phyloP scores from a whole-genome alignment of 345 rosid species.

The Psidium friedrichsthalianum region DNA sequence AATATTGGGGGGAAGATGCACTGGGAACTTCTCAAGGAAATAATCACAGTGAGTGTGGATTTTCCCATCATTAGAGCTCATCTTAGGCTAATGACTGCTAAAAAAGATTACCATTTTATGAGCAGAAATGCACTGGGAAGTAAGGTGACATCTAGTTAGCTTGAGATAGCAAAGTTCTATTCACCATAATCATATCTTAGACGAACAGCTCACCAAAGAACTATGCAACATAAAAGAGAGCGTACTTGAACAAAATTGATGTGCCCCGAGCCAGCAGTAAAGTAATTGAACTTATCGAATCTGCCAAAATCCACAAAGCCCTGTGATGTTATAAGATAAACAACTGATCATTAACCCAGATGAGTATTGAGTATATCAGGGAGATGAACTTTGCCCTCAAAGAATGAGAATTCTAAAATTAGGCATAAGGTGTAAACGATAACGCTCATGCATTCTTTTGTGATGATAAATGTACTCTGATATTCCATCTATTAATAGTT shows the following conservation, averaged over 20 bases:
- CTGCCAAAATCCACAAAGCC: constrained; percentile 82
- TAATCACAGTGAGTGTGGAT: not conserved
- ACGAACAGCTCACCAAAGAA: not conserved
- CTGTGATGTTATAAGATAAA: constrained; percentile 28
- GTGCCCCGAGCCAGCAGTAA: constrained; percentile 47
- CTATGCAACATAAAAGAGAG: not conserved
- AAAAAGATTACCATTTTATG: not conserved
- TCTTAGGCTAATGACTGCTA: not conserved
- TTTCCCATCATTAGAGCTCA: not conserved
- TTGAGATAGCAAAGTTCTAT: not conserved
- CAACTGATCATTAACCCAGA: not conserved
- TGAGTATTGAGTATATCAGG: not conserved
- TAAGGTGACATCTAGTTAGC: not conserved
- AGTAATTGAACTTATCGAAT: constrained; percentile 55
- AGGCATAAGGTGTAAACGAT: not conserved
- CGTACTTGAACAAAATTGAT: constrained; percentile 70
- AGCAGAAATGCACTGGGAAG: not conserved
- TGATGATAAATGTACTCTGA: not conserved
- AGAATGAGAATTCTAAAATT: not conserved
- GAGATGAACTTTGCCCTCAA: not conserved
- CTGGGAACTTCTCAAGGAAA: not conserved
- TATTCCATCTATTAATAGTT: not conserved
- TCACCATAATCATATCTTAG: not conserved
- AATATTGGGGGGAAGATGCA: not conserved
- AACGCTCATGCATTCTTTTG: not conserved